Evolutionary conservation across 495 filamentous ascomycete species (phyloP), one percentile per base, ranked within the genome.

Genomic region (Articulospora tetracladia): DNA sequence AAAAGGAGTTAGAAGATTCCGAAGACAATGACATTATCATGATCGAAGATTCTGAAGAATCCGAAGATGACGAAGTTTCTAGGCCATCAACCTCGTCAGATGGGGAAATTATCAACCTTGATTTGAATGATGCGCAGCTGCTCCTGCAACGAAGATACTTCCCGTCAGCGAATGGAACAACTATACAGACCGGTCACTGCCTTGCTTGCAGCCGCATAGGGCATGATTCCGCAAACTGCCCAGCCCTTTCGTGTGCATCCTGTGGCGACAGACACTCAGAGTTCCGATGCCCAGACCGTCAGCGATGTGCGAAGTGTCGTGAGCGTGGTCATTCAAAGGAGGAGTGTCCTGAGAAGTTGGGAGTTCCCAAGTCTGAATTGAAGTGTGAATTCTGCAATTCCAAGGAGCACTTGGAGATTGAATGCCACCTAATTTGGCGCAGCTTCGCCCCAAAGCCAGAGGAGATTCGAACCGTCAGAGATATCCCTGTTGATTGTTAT

Each of bases 361-460:
- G 10, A 3, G 23, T 19, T 25, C 24, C 57, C 1, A 51, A 20
- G 39, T 46, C 56, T 15, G 67, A 67, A 48, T 22, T 46, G 22
- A 19, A 23, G 1, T 69, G 67, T 47, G 62, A 61, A 19, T 27
- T 67, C 11, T 69, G 67, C 57, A 22, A 36, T 11, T 62, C 55
- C 8, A 53, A 27, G 25, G 59, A 61, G 41, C 67, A 69, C 39
- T 24, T 59, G 13, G 67, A 69, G 23, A 23, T 8, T 10, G 55
- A 22, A 15, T 69, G 67, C 50, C 65, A 69, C n/a, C 55, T 49
- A n/a, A 57, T 67, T 3, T 69, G 67, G 67, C 61, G 67, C 15
- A 65, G 58, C 34, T 69, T 61, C 48, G 24, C 30, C 10, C 64
- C 65, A 3, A 50, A 51, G 20, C 41, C 50, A 3, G 53, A 64